phyloP scores from a whole-genome alignment of 495 filamentous ascomycete species.

The Podospora comata region DNA sequence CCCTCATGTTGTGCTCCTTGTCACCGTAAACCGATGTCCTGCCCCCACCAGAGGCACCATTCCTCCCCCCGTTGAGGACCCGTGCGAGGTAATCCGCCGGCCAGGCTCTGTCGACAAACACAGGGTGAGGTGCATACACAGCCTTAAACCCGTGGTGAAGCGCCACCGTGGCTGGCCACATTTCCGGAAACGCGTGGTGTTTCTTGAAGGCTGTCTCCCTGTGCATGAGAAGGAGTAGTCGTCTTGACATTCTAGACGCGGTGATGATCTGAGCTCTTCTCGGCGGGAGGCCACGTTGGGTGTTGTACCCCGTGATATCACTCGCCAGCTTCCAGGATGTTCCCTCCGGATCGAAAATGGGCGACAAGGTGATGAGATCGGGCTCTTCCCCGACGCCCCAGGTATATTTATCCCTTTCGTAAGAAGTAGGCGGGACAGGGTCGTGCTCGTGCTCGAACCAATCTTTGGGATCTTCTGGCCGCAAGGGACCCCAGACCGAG shows the following conservation, averaged over 20 bases:
- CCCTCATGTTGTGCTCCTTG: conserved; percentile 83
- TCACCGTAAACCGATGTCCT: conserved; percentile 76
- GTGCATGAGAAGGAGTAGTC: conserved; percentile 85
- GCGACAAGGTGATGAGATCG: conserved; percentile 90
- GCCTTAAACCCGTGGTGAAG: conserved; percentile 95
- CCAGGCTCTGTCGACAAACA: conserved; percentile 90
- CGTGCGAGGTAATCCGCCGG: conserved; percentile 73
- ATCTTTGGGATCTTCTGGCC: conserved; percentile 59
- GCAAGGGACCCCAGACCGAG: conserved; percentile 81
- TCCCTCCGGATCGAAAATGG: conserved; percentile 84
- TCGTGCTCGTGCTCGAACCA: conserved; percentile 67
- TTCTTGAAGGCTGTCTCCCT: conserved; percentile 73
- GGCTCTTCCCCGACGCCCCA: conserved; percentile 95
- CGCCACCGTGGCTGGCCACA: conserved; percentile 85
- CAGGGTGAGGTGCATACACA: conserved; percentile 86
- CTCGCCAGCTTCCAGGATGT: conserved; percentile 85
- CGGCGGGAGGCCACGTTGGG: conserved; percentile 56
- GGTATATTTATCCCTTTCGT: conserved; percentile 73
- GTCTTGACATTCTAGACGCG: conserved; percentile 73
- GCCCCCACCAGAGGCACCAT: conserved; percentile 71
- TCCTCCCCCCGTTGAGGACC: conserved; percentile 79
- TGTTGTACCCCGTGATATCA: conserved; percentile 89
- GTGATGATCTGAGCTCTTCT: conserved; percentile 88
- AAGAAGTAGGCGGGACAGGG: conserved; percentile 63
- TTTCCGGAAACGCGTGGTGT: conserved; percentile 91